Evolutionary conservation across 441 rosid species (phyloP).

Genomic region (Aquilaria agallochum): DNA sequence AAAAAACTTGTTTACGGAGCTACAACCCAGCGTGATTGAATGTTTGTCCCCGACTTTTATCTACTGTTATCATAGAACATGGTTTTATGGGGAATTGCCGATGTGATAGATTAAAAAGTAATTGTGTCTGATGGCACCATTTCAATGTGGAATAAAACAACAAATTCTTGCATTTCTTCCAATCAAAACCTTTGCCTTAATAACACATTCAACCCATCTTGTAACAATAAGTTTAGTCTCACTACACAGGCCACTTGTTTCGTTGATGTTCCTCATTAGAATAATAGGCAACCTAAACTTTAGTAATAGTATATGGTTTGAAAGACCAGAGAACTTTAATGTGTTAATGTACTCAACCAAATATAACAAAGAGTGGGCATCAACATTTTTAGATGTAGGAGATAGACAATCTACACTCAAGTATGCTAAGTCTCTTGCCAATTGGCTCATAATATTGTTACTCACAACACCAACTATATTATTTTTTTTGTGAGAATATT

Average conservation of each 20-base stretch:
- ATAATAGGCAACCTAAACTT: constrained; percentile 1
- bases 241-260: constrained; percentile 1
- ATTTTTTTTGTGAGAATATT: too few species aligned
- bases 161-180: background rate
- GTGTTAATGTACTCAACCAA: background rate
- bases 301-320: background rate
- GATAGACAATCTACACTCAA: too few species aligned
- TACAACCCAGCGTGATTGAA: background rate
- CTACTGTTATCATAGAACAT: constrained; percentile 3
- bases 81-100: background rate
- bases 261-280: constrained; percentile 13
- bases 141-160: constrained; percentile 3
- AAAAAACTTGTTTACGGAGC: too few species aligned
- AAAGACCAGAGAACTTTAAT: background rate
- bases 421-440: too few species aligned
- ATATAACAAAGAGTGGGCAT: background rate
- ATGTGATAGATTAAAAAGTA: background rate
- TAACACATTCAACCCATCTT: background rate
- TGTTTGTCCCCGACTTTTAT: constrained; percentile 16
- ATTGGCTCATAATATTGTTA: too few species aligned
- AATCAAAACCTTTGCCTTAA: background rate
- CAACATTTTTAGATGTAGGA: too few species aligned
- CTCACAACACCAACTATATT: too few species aligned
- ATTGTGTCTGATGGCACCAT: background rate
- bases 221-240: background rate